Evolutionary conservation across 2,329 filamentous ascomycete genomes (phyloP), one percentile per base, ranked within the genome.

Genomic region (Colletotrichum siamense): DNA sequence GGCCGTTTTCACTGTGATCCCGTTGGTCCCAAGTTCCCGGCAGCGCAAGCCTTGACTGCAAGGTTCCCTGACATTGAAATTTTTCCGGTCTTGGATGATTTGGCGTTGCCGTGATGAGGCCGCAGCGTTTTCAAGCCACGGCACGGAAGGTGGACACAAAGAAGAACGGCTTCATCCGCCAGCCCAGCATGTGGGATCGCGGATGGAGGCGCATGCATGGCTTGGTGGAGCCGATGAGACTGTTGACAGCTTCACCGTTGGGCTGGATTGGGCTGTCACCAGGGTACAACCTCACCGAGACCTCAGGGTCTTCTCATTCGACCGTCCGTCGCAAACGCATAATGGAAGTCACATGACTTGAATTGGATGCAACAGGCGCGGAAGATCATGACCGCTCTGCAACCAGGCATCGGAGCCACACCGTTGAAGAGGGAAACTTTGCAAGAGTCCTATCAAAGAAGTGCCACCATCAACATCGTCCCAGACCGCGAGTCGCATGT

Each of bases 101-200:
- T 64, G 71, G 69, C 24, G 32, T 57, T 55, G 55, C 28, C 36
- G 39, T 30, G 22, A 44, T 26, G 49, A 44, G 55, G 49, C 44
- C 39, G 67, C 32, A 44, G 57, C 34, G n/a, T 22, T 52, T 30
- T 69, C 34, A 62, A 65, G 74, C 49, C 18, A 75, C 49, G 26
- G 26, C 34, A 75, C 36, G 26, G 26, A 26, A 39, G 55, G 64
- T 69, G 70, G 70, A 65, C 57, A 73, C 70, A 57, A 65, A 69
- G 49, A 36, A 73, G n/a, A 64, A 73, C 70, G 73, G 73, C 73
- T 76, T 76, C 64, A 61, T 69, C 73, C 73, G 73, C 28, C 70
- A 59, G 70, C 70, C 70, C 59, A 76, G 73, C 73, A 65, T 64
- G 70, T 55, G 73, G 64, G 24, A 76, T 52, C 68, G 34, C 62